Evolutionary conservation across 23 red algal species (phyloP), one percentile per base, ranked within the genome.

Genomic region (Gracilariopsis chorda): DNA sequence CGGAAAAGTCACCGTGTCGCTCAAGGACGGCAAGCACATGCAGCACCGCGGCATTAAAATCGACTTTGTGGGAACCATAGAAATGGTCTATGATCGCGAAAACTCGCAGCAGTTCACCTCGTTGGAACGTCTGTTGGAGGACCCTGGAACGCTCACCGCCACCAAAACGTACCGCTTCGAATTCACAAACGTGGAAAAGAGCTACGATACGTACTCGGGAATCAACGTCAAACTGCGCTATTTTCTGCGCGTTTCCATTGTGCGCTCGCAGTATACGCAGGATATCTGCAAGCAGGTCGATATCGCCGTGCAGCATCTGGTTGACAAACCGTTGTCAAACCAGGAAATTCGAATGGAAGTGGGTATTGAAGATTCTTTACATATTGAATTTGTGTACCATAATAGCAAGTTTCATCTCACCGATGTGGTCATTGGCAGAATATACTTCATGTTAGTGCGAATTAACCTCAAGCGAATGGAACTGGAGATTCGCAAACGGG

Each of bases 391-490:
- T 82, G 93, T 96, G 61, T 95, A 90, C 46, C 84, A 95, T 47
- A 92, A 82, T 37, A 94, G 87, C 90, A 82, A 90, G 51, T 96
- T 91, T 65, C 90, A 95, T 56, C 63, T 96, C 45, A 48, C 47
- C 4, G 97, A 99, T 64, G 94, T 99, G 43, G 90, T 99, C 9
- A 85, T 96, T 27, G 97, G 97, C 51, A 94, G 87, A 59, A 83
- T 99, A 43, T 94, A 88, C 57, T 99, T 99, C 71, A 57, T 99
- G 81, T 64, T 94, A 9, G 93, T 95, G 19, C 45, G 89, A 24
- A 94, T 99, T 90, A 94, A 88, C 51, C 91, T 99, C 20, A 95
- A 95, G 78, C 90, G 97, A 30, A 95, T 95, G 93, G 97, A 99
- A 74, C 71, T 99, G 75, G 97, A 99, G 86, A 94, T 99, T 47